These are phyloP conservation scores for Amanita rimosa DNA, from an alignment of 768 basidiomycete species.

Conservation along the genomic window DNA sequence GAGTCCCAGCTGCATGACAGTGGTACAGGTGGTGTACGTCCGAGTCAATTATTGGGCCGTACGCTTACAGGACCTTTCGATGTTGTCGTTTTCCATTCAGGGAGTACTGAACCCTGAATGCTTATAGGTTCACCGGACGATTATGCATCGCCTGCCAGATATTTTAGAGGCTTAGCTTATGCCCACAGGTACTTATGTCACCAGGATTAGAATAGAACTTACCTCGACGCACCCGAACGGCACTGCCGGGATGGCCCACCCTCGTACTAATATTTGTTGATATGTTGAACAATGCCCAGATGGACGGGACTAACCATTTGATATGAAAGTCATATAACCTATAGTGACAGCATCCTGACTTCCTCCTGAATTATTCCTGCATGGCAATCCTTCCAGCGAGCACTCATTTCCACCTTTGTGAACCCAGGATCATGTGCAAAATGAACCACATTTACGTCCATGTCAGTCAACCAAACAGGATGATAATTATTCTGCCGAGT, in stretches of 20 bases:
- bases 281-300: slow-evolving; percentile 50
- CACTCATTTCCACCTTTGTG: too few relatives aligned
- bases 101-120: too few relatives aligned
- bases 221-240: slow-evolving; percentile 48
- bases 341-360: too few relatives aligned
- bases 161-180: slow-evolving; percentile 30
- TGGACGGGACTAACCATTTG: slow-evolving; percentile 36
- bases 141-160: slow-evolving; percentile 52
- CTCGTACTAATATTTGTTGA: slow-evolving; percentile 50
- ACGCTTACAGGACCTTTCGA: not conserved
- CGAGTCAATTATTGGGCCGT: not conserved
- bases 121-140: slow-evolving; percentile 52
- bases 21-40: slow-evolving; percentile 45
- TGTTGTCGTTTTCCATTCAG: too few relatives aligned
- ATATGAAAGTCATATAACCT: too few relatives aligned
- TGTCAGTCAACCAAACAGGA: too few relatives aligned
- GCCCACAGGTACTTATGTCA: not conserved
- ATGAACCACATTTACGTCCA: too few relatives aligned
- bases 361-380: too few relatives aligned
- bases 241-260: slow-evolving; percentile 31
- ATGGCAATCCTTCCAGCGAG: too few relatives aligned
- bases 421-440: too few relatives aligned
- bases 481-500: too few relatives aligned
- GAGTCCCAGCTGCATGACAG: slow-evolving; percentile 55
- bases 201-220: slow-evolving; percentile 42